Conservation (phyloP, 345 rosid species). For the Carallia pectinifolia region DNA sequence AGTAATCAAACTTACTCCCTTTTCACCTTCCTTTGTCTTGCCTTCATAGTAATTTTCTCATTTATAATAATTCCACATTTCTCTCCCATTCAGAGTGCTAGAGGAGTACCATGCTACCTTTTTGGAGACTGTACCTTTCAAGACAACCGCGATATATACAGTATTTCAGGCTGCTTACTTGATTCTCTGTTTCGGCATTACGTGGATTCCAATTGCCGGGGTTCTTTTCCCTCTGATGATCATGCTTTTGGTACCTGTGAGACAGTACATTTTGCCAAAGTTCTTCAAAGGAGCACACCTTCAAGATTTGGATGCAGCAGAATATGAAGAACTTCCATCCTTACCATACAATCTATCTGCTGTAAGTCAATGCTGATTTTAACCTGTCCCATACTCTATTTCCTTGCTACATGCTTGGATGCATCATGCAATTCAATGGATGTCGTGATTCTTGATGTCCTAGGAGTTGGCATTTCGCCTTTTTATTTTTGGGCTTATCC, state of each 20-base stretch:
- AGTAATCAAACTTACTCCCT: conserved; percentile 14
- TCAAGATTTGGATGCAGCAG: conserved; percentile 34
- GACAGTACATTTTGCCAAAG: conserved; percentile 33
- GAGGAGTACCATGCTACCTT: conserved; percentile 28
- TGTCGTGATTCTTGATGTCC: neutral
- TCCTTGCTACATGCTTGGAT: neutral
- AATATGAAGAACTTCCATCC: conserved; percentile 26
- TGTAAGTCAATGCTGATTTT: conserved; percentile 34
- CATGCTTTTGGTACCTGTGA: conserved; percentile 30
- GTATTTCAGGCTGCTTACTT: conserved; percentile 26
- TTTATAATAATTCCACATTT: neutral
- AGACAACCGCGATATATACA: conserved; percentile 26
- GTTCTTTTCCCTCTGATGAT: conserved; percentile 31
- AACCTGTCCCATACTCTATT: neutral
- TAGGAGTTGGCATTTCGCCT: neutral
- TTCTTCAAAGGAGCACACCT: conserved; percentile 24
- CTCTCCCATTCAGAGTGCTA: conserved; percentile 19
- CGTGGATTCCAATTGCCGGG: conserved; percentile 34
- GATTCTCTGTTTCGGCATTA: conserved; percentile 30
- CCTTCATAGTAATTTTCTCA: neutral
- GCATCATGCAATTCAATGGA: neutral
- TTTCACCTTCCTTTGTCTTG: conserved; percentile 1
- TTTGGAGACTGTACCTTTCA: conserved; percentile 31
- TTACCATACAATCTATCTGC: conserved; percentile 41
- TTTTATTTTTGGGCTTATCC: neutral